Base-by-base conservation (phyloP, 2,329 filamentous ascomycete genomes). In the Scedosporium minutisporum region DNA sequence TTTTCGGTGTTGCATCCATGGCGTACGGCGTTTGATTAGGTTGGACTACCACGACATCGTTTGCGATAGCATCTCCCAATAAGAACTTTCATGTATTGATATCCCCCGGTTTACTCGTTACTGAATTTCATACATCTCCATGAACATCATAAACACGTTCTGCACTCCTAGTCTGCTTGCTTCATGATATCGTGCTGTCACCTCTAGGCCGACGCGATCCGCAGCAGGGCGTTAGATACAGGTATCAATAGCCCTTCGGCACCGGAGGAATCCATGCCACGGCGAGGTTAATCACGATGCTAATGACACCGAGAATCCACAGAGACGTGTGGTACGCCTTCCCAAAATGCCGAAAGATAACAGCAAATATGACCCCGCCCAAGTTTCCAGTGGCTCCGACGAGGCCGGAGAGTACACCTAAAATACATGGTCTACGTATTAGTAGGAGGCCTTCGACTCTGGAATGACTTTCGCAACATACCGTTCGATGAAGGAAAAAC, bases 401-500 rank as follows among this genome's bases (percentile, higher is more conserved):
- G 41, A 90, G 78, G 12, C 92, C 92, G 0, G 88, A 90, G 5
- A 96, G 82, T 63, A 83, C 72, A n/a, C 57, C 57, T 58, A 58
- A 58, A 10, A 48, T 48, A 38, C 33, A 12, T 4, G 2, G 4
- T 27, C 27, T 16, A 48, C 38, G 16, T 14, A 25, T 58, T 23
- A 58, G 57, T n/a, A 57, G 57, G 87, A 88, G 10, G 93, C 81
- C 58, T 77, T 67, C 7, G 57, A 38, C 10, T 27, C 25, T 12
- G 33, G 10, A 38, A 38, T 6, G 33, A 38, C 33, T 38, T 12
- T 38, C 23, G 12, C 12, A 23, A 60, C 42, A 16, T 48, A 14
- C 91, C 92, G 73, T 96, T 96, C 64, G 91, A 89, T 65, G 82
- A 83, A 0, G 91, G 90, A 73, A 93, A 89, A 1, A 96, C 88